Conservation (phyloP, 495 filamentous ascomycete genomes). For the Bacidia rubella region DNA sequence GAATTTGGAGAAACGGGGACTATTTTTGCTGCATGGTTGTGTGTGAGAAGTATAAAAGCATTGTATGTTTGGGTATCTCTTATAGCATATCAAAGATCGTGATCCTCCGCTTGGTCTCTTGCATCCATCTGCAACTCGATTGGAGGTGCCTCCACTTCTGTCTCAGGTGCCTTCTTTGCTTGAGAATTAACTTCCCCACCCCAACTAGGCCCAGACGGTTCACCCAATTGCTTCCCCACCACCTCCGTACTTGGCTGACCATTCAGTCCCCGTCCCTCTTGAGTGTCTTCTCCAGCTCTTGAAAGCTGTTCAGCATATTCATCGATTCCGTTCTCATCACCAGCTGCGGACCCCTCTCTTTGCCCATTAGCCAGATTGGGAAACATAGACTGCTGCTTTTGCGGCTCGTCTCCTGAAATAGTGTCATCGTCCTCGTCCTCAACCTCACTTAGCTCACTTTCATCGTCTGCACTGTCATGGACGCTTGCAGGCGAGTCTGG, state of each 20-base stretch:
- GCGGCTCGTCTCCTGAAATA: conserved; percentile 11
- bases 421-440: conserved; percentile 27
- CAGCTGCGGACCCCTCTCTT: background rate
- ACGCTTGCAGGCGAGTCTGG: conserved; percentile 36
- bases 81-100: no score
- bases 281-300: background rate
- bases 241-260: background rate
- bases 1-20: no score
- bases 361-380: background rate
- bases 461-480: conserved; percentile 66
- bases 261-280: background rate
- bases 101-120: no score
- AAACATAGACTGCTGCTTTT: background rate
- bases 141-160: background rate
- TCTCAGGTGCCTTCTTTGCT: background rate
- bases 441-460: conserved; percentile 66
- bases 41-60: no score
- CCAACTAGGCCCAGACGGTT: background rate
- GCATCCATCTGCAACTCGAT: no score
- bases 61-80: no score
- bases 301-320: background rate
- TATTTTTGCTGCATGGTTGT: no score
- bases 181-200: background rate
- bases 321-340: background rate
- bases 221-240: background rate